phyloP scores from a whole-genome alignment of 345 rosid species.

The Eucalyptus decipiens region DNA sequence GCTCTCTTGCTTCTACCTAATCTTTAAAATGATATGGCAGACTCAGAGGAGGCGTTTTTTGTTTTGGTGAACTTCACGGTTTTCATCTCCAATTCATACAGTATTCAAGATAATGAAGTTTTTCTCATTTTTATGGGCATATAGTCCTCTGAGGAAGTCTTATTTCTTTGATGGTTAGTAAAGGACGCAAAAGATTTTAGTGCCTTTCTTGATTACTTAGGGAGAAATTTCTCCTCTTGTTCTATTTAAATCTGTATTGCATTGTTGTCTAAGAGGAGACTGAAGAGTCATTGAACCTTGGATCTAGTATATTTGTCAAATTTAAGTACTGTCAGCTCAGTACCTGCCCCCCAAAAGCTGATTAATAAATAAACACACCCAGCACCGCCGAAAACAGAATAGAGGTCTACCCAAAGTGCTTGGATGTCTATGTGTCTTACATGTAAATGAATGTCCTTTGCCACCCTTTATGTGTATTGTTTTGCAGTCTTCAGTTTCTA shows the following conservation, averaged over 20 bases:
- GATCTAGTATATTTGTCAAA: neutral
- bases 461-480: neutral
- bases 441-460: neutral
- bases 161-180: neutral
- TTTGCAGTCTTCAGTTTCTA: neutral
- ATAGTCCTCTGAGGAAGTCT: neutral
- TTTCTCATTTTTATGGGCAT: neutral
- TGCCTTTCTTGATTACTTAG: neutral
- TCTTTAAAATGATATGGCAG: neutral
- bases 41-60: neutral
- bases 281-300: neutral
- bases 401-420: neutral
- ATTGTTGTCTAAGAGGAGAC: neutral
- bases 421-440: neutral
- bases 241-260: neutral
- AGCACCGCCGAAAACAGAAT: neutral
- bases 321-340: neutral
- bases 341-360: neutral
- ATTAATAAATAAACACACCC: neutral
- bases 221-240: neutral
- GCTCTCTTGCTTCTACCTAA: neutral
- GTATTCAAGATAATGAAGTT: neutral
- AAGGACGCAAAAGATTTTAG: neutral
- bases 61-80: neutral
- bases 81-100: neutral